Base-by-base conservation (phyloP, 495 filamentous ascomycete species). In the Penicillium parvum region DNA sequence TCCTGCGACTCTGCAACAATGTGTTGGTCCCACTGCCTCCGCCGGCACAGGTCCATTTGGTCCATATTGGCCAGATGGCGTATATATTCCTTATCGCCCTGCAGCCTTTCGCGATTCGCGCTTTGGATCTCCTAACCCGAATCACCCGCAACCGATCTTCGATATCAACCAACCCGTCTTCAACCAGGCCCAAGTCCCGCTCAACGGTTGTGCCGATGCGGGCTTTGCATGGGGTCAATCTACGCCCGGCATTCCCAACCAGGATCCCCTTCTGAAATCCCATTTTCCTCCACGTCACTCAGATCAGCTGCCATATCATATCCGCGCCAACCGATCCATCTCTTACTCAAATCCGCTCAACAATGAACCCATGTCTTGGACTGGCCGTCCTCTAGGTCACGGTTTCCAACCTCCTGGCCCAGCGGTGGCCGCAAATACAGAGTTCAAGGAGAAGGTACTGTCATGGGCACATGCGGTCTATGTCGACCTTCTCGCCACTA, bases 381-480 rank as follows among this genome's bases (percentile, higher is more conserved):
- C 58, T n/a, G 49, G 37, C 20, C 42, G 38, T 12, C 32, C 58
- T 12, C 33, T 53, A 10, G 53, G 20, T 18, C 49, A 37, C 32
- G 47, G 47, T 18, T 50, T 63, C 26, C 63, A 65, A 32, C 40
- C 28, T 17, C 34, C 52, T 19, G 55, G 40, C 7, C 39, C 56
- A 14, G 29, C 56, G 4, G 57, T 61, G 0, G 51, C 60, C 6
- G 58, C 40, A 2, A 85, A 79, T 53, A 63, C 71, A 4, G 78
- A 81, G 49, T 89, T 86, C 58, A 85, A 85, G 49, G 91, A 96
- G 59, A 85, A 83, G 48, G 80, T 84, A 5, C 72, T 96, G 32
- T 75, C 83, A 11, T 90, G 85, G 79, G 92, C 92, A 21, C 87
- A 96, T 59, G 76, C 78, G 37, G 81, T 91, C 16, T 97, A 98